These are phyloP conservation scores for Colletotrichum melonis DNA, from an alignment of 2,329 filamentous ascomycete genomes.

Conservation along the genomic window DNA sequence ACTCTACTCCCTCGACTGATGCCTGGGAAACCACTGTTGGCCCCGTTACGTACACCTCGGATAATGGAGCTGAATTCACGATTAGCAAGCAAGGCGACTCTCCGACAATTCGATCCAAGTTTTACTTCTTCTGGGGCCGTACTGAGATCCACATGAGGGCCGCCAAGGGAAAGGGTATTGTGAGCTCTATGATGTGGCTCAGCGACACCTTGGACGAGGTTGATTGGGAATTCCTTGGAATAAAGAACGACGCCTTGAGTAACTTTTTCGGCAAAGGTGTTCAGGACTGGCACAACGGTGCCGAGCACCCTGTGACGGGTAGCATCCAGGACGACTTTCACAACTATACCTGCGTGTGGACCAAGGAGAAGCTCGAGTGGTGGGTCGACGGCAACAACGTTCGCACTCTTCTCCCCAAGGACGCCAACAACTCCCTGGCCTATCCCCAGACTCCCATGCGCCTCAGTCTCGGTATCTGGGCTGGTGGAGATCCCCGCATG, in stretches of 20 bases:
- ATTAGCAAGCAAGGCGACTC: constrained; percentile 78
- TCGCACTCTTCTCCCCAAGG: constrained; percentile 70
- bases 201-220: constrained; percentile 89
- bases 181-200: constrained; percentile 85
- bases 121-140: constrained; percentile 88
- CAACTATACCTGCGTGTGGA: constrained; percentile 84
- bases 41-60: constrained; percentile 67
- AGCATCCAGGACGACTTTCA: constrained; percentile 72
- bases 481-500: constrained; percentile 68
- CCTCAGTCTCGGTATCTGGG: constrained; percentile 75
- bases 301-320: constrained; percentile 65
- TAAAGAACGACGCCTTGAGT: constrained; percentile 72
- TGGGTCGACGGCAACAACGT: constrained; percentile 75
- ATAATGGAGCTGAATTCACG: constrained; percentile 77
- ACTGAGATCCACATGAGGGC: constrained; percentile 84
- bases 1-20: constrained; percentile 65
- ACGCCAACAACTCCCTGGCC: constrained; percentile 70
- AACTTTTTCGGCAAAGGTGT: constrained; percentile 86
- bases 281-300: constrained; percentile 71
- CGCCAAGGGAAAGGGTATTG: constrained; percentile 78
- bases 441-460: constrained; percentile 85
- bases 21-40: constrained; percentile 79
- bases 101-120: constrained; percentile 81
- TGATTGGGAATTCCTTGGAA: constrained; percentile 86
- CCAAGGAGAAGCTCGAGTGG: constrained; percentile 72